phyloP scores from a whole-genome alignment of 306 rosid species.

The Cicer pinnatifidum region DNA sequence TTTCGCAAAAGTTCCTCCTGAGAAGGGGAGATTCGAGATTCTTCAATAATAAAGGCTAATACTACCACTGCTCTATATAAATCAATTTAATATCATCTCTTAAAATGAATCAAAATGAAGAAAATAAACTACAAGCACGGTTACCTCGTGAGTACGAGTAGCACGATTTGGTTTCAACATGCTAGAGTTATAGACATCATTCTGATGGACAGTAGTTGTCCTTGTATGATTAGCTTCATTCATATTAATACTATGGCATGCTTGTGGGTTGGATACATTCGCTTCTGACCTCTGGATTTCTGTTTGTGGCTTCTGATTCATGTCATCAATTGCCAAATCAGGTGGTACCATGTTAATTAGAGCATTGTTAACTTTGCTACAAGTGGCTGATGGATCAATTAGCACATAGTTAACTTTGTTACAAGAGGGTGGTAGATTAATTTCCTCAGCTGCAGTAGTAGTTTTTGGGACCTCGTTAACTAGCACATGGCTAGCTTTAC shows the following conservation, averaged over 20 bases:
- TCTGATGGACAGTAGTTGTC: constrained; percentile 25
- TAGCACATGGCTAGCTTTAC: constrained; percentile 24
- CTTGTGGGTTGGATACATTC: constrained; percentile 36
- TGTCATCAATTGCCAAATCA: not conserved
- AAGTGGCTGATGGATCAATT: not conserved
- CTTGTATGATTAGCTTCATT: constrained; percentile 33
- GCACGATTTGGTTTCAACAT: constrained; percentile 58
- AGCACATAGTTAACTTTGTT: constrained; percentile 26
- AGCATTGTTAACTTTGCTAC: too few species aligned
- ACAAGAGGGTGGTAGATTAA: not conserved
- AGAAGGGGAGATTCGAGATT: too few species aligned
- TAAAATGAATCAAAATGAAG: constrained; percentile 18
- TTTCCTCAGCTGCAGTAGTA: constrained; percentile 42
- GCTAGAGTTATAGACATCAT: constrained; percentile 43
- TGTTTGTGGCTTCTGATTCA: constrained; percentile 25
- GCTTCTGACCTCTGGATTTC: constrained; percentile 38
- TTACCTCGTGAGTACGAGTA: too few species aligned
- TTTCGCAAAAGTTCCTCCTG: too few species aligned
- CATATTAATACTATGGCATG: constrained; percentile 24
- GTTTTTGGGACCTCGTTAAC: constrained; percentile 47
- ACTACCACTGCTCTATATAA: too few species aligned
- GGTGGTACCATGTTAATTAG: not conserved
- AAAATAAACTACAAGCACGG: not conserved
- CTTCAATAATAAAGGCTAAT: too few species aligned
- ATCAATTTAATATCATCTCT: too few species aligned